Base-by-base conservation (phyloP, 2,329 filamentous ascomycete species). In the Exophiala alcalophila region DNA sequence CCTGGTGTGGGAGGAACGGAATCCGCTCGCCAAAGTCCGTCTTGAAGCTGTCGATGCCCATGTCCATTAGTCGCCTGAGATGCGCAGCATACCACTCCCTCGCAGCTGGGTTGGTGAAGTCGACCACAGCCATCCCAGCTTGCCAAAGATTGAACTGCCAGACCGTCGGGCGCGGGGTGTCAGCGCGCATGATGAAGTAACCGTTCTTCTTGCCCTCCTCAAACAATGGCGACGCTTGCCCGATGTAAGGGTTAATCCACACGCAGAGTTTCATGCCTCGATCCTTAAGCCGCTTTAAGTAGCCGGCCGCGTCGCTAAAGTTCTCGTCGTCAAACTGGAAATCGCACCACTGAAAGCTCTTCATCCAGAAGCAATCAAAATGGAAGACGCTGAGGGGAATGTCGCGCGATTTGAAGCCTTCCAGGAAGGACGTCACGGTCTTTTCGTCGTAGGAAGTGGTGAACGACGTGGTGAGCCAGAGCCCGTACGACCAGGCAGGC, bases 111-210 rank as follows among this genome's bases (percentile, higher is more conserved):
- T 86, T 87, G 5, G 84, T 87, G 58, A 87, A 83, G 57, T 87
- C 83, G 10, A 87, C 70, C 2, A 87, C 67, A 3, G 76, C 83
- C 83, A 87, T 87, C 24, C 84, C 84, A 2, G 82, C 81, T 59
- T 87, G 83, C 84, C 84, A 87, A 28, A 84, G 65, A 56, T 87
- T 83, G 80, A 82, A 86, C 62, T 87, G 83, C 78, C 80, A 87
- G 15, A 86, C 66, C 49, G 47, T 51, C 15, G 52, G 52, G 8
- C 39, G 33, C 2, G 83, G 79, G 9, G 81, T 82, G 56, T 86
- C 78, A 51, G 74, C 78, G 19, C 81, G 76, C 67, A 81, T 83
- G 45, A 87, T 70, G 12, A 87, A 71, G 56, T 84, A 87, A 0
- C 82, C 81, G 40, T 78, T 81, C 42, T 27, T 75, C 76, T 27